These are phyloP conservation scores for Mollisiaceae sp. DNA, from an alignment of 2,329 filamentous ascomycete genomes.

Conservation along the genomic window DNA sequence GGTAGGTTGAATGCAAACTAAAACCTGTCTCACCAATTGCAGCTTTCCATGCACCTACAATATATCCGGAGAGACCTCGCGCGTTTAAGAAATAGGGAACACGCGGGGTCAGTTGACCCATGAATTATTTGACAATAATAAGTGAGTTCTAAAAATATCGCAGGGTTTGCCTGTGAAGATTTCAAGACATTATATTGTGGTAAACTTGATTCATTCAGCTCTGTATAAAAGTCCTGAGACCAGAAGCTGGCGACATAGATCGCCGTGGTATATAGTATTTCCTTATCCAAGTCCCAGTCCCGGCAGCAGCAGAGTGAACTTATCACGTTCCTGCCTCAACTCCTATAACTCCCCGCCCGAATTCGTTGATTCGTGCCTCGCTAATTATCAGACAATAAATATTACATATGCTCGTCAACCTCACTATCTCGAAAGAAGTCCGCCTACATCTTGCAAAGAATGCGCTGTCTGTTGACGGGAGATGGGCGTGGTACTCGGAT, in stretches of 20 bases:
- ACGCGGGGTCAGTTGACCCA: neutral
- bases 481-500: conserved; percentile 26
- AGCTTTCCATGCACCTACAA: neutral
- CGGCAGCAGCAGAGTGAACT: neutral
- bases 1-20: too few species aligned
- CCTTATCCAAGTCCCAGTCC: conserved; percentile 2
- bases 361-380: conserved; percentile 12
- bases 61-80: too few species aligned
- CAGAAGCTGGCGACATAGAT: neutral
- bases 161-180: neutral
- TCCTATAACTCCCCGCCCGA: conserved; percentile 18
- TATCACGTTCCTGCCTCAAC: neutral
- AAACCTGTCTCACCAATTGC: too few species aligned
- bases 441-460: conserved; percentile 50
- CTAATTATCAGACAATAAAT: conserved; percentile 16
- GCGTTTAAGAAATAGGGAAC: too few species aligned
- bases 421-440: conserved; percentile 41
- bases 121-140: neutral
- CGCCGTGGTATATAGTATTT: conserved; percentile 21
- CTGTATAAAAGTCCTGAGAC: neutral
- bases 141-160: too few species aligned
- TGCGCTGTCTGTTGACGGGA: conserved; percentile 39
- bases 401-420: conserved; percentile 12
- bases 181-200: neutral
- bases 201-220: neutral